Conservation (phyloP, 768 basidiomycete genomes). For the Tulasnella sp. region DNA sequence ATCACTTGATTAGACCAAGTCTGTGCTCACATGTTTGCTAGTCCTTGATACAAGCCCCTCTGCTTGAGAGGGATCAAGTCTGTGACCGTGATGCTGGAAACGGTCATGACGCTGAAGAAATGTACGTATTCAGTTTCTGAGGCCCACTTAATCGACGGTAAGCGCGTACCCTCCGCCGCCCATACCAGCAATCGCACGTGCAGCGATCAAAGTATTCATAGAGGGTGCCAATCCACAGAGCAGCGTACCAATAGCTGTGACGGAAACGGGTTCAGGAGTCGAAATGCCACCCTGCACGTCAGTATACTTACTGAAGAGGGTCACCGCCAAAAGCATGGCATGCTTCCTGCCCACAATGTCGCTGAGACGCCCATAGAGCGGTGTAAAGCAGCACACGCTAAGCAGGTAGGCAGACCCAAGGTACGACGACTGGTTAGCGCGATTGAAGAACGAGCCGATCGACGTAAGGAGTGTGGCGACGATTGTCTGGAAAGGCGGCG, state of each 20-base stretch:
- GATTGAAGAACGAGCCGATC: slow-evolving; percentile 75
- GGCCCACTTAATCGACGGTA: slow-evolving; percentile 11
- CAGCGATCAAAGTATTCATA: slow-evolving; percentile 71
- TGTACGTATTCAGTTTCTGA: neutral
- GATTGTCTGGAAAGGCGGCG: slow-evolving; percentile 50
- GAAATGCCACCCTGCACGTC: neutral
- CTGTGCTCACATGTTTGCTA: slow-evolving; percentile 65
- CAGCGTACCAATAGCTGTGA: slow-evolving; percentile 51
- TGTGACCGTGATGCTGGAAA: slow-evolving; percentile 70
- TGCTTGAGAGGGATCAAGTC: slow-evolving; percentile 71
- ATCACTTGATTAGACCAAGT: neutral
- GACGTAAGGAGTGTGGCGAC: slow-evolving; percentile 77
- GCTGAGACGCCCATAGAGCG: slow-evolving; percentile 76
- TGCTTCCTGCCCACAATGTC: slow-evolving; percentile 71
- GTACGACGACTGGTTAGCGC: slow-evolving; percentile 60
- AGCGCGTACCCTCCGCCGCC: slow-evolving; percentile 76
- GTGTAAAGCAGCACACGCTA: slow-evolving; percentile 85
- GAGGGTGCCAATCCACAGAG: slow-evolving; percentile 78
- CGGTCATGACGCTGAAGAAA: slow-evolving; percentile 68
- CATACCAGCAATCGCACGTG: slow-evolving; percentile 80
- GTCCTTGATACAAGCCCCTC: slow-evolving; percentile 65
- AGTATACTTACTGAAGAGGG: slow-evolving; percentile 61
- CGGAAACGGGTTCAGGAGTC: neutral
- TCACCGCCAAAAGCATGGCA: slow-evolving; percentile 74
- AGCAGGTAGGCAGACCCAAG: slow-evolving; percentile 82